Conservation (phyloP, 225 moss, liverwort and hornwort species). For the Bryum argenteum region DNA sequence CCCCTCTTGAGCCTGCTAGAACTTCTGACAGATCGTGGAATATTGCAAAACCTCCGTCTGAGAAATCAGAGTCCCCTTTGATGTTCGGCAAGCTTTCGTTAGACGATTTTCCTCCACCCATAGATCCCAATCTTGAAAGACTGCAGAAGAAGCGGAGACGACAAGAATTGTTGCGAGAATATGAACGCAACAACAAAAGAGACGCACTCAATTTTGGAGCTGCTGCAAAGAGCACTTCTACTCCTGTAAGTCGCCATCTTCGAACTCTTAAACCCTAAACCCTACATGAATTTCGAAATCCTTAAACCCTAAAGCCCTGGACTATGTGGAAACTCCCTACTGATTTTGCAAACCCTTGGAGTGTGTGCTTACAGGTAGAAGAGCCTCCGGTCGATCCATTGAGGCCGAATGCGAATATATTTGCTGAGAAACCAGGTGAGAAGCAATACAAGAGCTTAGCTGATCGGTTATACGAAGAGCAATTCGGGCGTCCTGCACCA, state of each 20-base stretch:
- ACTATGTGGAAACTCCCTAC: not conserved
- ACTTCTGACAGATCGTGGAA: conserved; percentile 18
- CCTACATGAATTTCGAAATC: not conserved
- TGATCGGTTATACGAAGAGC: conserved; percentile 61
- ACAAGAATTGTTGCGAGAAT: conserved; percentile 36
- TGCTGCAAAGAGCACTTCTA: conserved; percentile 28
- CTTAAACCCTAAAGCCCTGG: conserved; percentile 9
- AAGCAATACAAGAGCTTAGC: conserved; percentile 57
- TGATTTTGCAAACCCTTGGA: no score
- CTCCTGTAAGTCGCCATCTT: conserved; percentile 35
- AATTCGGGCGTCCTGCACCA: conserved; percentile 59
- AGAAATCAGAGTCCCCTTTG: conserved; percentile 19
- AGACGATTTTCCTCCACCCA: conserved; percentile 33
- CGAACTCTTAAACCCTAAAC: not conserved
- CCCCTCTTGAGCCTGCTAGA: conserved; percentile 3
- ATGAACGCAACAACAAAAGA: conserved; percentile 34
- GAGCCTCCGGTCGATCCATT: conserved; percentile 32
- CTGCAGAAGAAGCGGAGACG: conserved; percentile 53
- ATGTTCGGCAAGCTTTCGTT: conserved; percentile 41
- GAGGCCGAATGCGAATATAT: conserved; percentile 41
- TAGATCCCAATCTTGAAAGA: conserved; percentile 42
- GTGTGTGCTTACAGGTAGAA: conserved; percentile 30
- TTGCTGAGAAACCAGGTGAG: conserved; percentile 31
- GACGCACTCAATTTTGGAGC: conserved; percentile 38
- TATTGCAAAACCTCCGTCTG: conserved; percentile 1